Base-by-base conservation (phyloP, 805 yeast species). In the Trichomonascus vanleenenianus region DNA sequence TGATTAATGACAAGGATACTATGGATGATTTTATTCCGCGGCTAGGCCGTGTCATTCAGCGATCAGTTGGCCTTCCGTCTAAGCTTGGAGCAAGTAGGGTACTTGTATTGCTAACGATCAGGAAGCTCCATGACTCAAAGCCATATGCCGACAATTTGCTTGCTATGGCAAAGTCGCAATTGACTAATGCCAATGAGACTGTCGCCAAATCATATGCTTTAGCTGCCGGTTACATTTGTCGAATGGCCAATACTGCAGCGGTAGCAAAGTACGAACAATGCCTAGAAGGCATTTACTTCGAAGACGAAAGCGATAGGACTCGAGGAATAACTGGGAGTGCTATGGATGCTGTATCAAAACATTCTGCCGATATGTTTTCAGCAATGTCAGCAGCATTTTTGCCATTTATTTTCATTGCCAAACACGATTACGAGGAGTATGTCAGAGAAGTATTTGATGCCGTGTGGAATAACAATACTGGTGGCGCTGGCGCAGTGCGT, bases 21-120 rank as follows among this genome's bases (percentile, higher is more conserved):
- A 67, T 79, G 66, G 72, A 68, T 1, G 71, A 68, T 10, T 63
- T 79, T 30, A 67, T 85, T 2, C 68, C 66, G 2, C 68, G 66
- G 33, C 64, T 87, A 25, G 73, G 74, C 18, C 57, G 64, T 16
- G 75, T 86, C 1, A 75, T 85, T 7, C 78, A 79, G 49, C 74
- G 70, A 46, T 76, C 94, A 0, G 85, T 89, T 16, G 97, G 97
- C 0, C 68, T 93, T 11, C 97, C 97, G 0, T 86, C 97, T 0
- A 87, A 91, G 57, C 87, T 85, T 0, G 86, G 89, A 19, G 88
- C 91, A 0, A 77, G 95, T 3, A 74, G 79, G 50, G 81, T 88
- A 0, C 61, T 89, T 9, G 85, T 82, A 6, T 72, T 77, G 15
- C 60, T 87, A 40, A 75, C 84, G 0, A 66, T 78, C 9, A 74